phyloP scores from a whole-genome alignment of 2,329 filamentous ascomycete genomes.

The Cordyceps tenuipes region DNA sequence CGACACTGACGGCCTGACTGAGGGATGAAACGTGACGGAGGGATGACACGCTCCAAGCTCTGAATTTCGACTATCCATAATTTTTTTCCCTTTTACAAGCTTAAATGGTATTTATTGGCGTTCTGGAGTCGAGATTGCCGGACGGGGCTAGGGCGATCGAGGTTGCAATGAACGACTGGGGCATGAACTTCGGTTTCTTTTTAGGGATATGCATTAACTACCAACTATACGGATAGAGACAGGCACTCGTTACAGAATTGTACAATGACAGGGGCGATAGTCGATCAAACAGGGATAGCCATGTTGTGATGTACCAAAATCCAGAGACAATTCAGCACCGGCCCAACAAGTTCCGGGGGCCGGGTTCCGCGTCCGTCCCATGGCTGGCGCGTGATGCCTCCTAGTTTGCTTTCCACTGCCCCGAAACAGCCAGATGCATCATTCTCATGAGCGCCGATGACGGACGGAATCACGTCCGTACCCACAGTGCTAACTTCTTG shows the following conservation, averaged over 20 bases:
- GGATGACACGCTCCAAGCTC: not conserved
- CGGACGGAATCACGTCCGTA: slow-evolving; percentile 1
- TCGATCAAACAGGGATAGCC: no score
- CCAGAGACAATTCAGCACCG: not conserved
- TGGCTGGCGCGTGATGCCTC: not conserved
- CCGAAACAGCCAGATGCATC: not conserved
- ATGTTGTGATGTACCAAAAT: no score
- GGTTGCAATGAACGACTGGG: not conserved
- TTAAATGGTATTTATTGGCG: slow-evolving; percentile 4
- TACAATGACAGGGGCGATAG: not conserved
- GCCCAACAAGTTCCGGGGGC: not conserved
- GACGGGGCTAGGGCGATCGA: not conserved
- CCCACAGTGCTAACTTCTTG: not conserved
- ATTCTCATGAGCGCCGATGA: not conserved
- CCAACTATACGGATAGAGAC: not conserved
- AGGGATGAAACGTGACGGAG: not conserved
- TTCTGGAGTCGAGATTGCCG: not conserved
- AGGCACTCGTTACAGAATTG: not conserved
- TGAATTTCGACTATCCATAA: not conserved
- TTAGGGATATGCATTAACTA: not conserved
- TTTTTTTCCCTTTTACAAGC: not conserved
- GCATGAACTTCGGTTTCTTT: not conserved
- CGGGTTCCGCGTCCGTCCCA: not conserved
- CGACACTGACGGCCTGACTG: not conserved
- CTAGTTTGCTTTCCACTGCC: not conserved